These are phyloP conservation scores for Pseudocercospora musae DNA, from an alignment of 2,329 filamentous ascomycete genomes.

Conservation along the genomic window DNA sequence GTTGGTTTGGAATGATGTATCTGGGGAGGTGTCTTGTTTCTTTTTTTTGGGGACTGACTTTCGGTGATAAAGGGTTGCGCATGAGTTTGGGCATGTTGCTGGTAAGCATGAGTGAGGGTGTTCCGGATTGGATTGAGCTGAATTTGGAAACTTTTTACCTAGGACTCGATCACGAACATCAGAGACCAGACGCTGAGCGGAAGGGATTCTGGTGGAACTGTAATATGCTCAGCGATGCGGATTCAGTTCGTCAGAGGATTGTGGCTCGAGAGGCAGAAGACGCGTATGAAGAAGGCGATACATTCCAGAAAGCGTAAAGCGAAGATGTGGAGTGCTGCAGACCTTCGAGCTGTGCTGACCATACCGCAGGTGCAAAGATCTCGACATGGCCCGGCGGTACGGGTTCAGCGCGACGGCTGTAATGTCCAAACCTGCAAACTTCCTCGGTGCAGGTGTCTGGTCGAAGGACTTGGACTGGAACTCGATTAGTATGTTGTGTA, in stretches of 20 bases:
- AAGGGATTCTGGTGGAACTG: neutral
- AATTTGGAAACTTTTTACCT: neutral
- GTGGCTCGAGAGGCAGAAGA: neutral
- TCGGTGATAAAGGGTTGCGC: neutral
- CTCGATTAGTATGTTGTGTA: neutral
- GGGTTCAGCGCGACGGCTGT: neutral
- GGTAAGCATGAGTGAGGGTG: neutral
- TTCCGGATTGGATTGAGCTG: no score
- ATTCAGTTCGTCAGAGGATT: neutral
- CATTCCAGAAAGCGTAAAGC: neutral
- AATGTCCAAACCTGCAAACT: neutral
- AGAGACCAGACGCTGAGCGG: neutral
- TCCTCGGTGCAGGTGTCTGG: neutral
- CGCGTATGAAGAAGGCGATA: neutral
- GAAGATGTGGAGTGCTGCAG: neutral
- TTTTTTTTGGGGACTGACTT: no score
- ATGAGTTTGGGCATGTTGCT: neutral
- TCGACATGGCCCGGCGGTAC: neutral
- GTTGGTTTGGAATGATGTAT: neutral
- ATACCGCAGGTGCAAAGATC: neutral
- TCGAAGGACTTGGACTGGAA: neutral
- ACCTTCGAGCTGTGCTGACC: neutral
- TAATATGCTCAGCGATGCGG: neutral
- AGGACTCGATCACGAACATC: neutral
- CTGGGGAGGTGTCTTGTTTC: neutral